phyloP scores from a whole-genome alignment of 2,329 filamentous ascomycete genomes.

The Metarhizium robertsii region DNA sequence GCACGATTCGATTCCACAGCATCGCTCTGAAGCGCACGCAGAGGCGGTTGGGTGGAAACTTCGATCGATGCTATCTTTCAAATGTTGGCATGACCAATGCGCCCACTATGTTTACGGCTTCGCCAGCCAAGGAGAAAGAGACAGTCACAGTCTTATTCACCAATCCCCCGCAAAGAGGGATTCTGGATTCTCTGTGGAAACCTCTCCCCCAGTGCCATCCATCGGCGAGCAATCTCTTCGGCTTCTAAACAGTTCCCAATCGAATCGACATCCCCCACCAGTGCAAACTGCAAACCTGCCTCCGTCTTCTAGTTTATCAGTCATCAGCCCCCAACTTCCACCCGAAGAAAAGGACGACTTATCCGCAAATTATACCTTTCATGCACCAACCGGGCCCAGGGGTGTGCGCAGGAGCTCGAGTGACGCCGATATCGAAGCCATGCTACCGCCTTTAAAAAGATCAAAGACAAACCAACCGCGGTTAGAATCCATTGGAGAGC shows the following conservation, averaged over 20 bases:
- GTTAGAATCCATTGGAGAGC: constrained; percentile 47
- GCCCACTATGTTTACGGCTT: constrained; percentile 52
- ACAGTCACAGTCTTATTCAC: constrained; percentile 41
- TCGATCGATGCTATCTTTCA: constrained; percentile 27
- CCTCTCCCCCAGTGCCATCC: constrained; percentile 6
- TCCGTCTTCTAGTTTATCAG: constrained; percentile 5
- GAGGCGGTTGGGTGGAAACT: constrained; percentile 1
- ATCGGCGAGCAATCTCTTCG: constrained; percentile 3
- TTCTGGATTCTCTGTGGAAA: constrained; percentile 30
- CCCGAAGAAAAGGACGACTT: constrained; percentile 6
- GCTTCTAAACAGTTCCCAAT: neutral
- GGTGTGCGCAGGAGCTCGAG: constrained; percentile 25
- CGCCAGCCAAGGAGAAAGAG: constrained; percentile 37
- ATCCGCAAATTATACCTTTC: constrained; percentile 2
- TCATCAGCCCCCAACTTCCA: constrained; percentile 8
- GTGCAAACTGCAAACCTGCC: constrained; percentile 3
- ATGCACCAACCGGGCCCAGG: neutral
- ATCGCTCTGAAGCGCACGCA: constrained; percentile 2
- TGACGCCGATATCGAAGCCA: constrained; percentile 39
- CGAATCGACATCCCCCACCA: constrained; percentile 1
- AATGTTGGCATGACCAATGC: constrained; percentile 46
- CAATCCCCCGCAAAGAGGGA: constrained; percentile 30
- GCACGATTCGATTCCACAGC: constrained; percentile 37
- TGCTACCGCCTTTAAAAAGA: constrained; percentile 45
- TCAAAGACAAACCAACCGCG: constrained; percentile 42